phyloP scores from a whole-genome alignment of 202 grass and related monocot genomes.

The Musa balbisiana region DNA sequence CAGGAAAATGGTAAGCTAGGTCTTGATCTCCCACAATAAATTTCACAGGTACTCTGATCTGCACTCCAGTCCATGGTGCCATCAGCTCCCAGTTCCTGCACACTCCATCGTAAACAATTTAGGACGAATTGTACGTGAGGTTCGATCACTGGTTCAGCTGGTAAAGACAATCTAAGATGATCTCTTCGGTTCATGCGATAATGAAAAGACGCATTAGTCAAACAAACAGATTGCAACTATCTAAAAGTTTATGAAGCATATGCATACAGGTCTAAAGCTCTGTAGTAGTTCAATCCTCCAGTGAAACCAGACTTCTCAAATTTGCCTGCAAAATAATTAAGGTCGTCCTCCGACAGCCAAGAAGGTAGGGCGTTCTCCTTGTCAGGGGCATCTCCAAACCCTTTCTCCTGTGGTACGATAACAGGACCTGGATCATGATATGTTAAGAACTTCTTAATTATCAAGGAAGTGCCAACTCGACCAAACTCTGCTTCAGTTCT shows the following conservation, averaged over 20 bases:
- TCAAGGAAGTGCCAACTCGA: conserved; percentile 18
- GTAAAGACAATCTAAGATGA: too few relatives aligned
- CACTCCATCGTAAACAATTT: too few relatives aligned
- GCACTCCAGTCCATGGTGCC: neutral
- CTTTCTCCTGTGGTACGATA: neutral
- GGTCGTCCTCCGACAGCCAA: conserved; percentile 46
- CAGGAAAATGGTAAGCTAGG: conserved; percentile 25
- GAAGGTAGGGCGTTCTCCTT: neutral
- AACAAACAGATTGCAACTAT: too few relatives aligned
- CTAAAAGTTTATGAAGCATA: too few relatives aligned
- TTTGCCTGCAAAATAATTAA: conserved; percentile 32
- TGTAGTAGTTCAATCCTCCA: conserved; percentile 48
- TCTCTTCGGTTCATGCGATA: too few relatives aligned
- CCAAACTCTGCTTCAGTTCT: conserved; percentile 35
- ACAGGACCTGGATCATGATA: neutral
- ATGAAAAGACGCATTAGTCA: too few relatives aligned
- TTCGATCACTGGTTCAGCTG: too few relatives aligned
- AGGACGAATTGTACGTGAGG: too few relatives aligned
- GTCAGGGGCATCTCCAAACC: neutral
- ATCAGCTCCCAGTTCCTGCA: conserved; percentile 53
- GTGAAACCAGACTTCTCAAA: conserved; percentile 62
- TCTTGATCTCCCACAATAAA: too few relatives aligned
- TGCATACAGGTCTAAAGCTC: conserved; percentile 40
- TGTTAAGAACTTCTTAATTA: conserved; percentile 22
- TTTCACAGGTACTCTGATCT: too few relatives aligned